Evolutionary conservation across 148 eudicot genomes (phyloP), one percentile per base, ranked within the genome.

Genomic region (Rhododendron mucronatum): DNA sequence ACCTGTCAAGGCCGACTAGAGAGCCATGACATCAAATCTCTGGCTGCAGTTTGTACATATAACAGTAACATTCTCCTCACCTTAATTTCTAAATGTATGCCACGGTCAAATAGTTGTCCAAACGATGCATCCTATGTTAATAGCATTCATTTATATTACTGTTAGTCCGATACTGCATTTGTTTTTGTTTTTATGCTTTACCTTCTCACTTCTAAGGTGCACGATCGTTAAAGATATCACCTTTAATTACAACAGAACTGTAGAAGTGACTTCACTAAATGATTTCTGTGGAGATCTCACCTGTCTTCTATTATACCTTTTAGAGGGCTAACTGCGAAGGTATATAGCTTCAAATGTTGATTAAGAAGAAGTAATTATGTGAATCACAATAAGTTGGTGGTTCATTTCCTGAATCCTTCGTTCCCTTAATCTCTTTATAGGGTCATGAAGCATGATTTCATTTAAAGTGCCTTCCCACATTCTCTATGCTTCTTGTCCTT

Each of bases 1-100:
- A 96, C 90, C 90, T 96, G 37, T 89, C 92, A 3, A 91, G 87
- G 77, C 85, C 89, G 81, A 63, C 86, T 75, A 47, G 39, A 79
- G 69, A 79, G 77, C 81, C 84, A 57, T 88, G 86, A 88, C 67
- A 77, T 78, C 82, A 80, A 80, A n/a, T 77, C 84, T 80, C 30
- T 69, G 82, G 33, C 51, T 71, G 77, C 71, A 80, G 30, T 59
- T 69, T 84, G 82, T 86, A 89, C 39, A 80, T 67, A 55, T 37
- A 78, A 79, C 35, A 69, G 20, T 65, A 15, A 81, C 18, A 81
- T 74, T 85, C 48, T 63, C 16, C 59, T 63, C 47, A 48, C 37
- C 26, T 6, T 73, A 74, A 7, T 81, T 26, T 41, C 57, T 80
- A 82, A 18, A 47, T 82, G 71, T 55, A 86, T 26, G 30, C 33